Percentiles rank a stretch among this genome's conserved stretches.
Conservation (phyloP, 2,329 filamentous ascomycete genomes). For the Helminthosporium solani region DNA sequence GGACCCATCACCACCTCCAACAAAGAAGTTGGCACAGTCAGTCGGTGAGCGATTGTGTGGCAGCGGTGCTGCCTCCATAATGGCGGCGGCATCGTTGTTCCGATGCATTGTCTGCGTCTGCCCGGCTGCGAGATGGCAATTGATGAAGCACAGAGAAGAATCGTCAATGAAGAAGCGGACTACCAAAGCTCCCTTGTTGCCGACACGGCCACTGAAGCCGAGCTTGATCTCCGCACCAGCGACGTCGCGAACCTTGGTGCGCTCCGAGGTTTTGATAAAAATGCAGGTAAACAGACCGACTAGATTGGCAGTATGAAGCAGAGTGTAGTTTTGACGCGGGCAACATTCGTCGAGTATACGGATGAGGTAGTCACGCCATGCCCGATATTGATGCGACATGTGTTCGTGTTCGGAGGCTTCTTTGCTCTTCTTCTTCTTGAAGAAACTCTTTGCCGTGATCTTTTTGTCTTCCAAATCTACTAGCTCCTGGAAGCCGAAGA, state of each 20-base stretch:
- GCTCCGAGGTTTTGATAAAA: slow-evolving; percentile 81
- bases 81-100: slow-evolving; percentile 88
- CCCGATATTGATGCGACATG: slow-evolving; percentile 96
- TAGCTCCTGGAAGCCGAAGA: slow-evolving; percentile 98
- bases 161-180: slow-evolving; percentile 93
- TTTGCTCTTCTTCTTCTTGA: slow-evolving; percentile 76
- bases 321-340: slow-evolving; percentile 75
- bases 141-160: slow-evolving; percentile 91
- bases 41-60: slow-evolving; percentile 68
- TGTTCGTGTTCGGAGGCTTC: slow-evolving; percentile 81
- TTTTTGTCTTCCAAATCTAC: slow-evolving; percentile 98
- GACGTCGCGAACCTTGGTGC: slow-evolving; percentile 74
- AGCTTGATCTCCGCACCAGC: slow-evolving; percentile 85
- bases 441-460: slow-evolving; percentile 90
- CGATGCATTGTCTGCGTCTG: slow-evolving; percentile 87
- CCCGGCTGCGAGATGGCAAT: slow-evolving; percentile 94
- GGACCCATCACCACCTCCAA: slow-evolving; percentile 89
- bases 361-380: slow-evolving; percentile 89
- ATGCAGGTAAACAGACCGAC: slow-evolving; percentile 95
- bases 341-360: slow-evolving; percentile 81
- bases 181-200: slow-evolving; percentile 93
- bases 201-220: slow-evolving; percentile 91
- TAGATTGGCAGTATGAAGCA: slow-evolving; percentile 84
- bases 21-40: slow-evolving; percentile 72
- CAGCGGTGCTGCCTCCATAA: slow-evolving; percentile 78